These are phyloP conservation scores for Blastobotrys muscicola DNA, from an alignment of 805 yeast species.

Conservation along the genomic window DNA sequence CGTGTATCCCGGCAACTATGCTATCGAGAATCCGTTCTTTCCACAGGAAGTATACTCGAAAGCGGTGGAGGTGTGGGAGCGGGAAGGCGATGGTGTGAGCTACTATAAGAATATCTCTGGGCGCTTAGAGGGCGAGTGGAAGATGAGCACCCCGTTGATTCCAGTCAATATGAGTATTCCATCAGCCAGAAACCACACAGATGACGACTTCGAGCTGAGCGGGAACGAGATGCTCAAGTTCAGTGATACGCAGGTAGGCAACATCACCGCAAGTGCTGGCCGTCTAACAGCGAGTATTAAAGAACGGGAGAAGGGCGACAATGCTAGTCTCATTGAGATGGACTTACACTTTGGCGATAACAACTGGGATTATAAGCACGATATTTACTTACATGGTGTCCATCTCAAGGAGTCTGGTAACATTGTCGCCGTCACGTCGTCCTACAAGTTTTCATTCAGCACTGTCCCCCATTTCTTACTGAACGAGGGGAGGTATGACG, in stretches of 20 bases:
- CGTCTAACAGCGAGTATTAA: slow-evolving; percentile 7
- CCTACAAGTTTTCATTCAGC: slow-evolving; percentile 27
- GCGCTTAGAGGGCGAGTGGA: slow-evolving; percentile 38
- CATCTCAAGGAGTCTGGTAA: slow-evolving; percentile 28
- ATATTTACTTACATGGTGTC: slow-evolving; percentile 25
- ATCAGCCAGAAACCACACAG: not conserved
- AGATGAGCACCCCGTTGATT: slow-evolving; percentile 37
- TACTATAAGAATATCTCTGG: slow-evolving; percentile 21
- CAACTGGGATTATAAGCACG: slow-evolving; percentile 16
- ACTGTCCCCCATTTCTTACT: slow-evolving; percentile 36
- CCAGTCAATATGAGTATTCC: slow-evolving; percentile 15
- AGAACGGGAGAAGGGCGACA: slow-evolving; percentile 1
- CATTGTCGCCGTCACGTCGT: slow-evolving; percentile 21
- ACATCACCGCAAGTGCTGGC: slow-evolving; percentile 10
- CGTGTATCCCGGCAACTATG: slow-evolving; percentile 50
- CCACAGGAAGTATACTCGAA: slow-evolving; percentile 8
- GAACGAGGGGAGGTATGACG: slow-evolving; percentile 57
- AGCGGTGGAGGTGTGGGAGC: slow-evolving; percentile 34
- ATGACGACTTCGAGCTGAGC: not conserved
- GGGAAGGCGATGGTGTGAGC: slow-evolving; percentile 25
- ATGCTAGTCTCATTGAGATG: slow-evolving; percentile 10
- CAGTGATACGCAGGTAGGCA: slow-evolving; percentile 3
- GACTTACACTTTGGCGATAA: slow-evolving; percentile 13
- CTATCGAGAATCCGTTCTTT: slow-evolving; percentile 19
- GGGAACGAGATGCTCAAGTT: not conserved